These are phyloP conservation scores for Flagelloscypha sp. DNA, from an alignment of 768 basidiomycete species.

Conservation along the genomic window DNA sequence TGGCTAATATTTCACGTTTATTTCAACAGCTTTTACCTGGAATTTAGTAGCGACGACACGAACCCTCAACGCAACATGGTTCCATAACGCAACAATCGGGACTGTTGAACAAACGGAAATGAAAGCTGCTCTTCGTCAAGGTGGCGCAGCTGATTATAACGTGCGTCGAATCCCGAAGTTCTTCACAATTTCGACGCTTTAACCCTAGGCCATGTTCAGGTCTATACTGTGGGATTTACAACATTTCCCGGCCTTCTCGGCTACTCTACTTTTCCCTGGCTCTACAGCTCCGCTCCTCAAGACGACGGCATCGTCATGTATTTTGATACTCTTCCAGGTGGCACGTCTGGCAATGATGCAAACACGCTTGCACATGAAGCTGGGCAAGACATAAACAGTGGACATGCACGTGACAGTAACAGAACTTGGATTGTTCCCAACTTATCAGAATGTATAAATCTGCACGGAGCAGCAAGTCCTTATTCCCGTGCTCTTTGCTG, in stretches of 20 bases:
- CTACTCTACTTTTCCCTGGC: conserved; percentile 27
- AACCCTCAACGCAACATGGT: conserved; percentile 40
- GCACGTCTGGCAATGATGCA: conserved; percentile 19
- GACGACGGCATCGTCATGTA: conserved; percentile 31
- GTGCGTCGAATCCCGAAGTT: conserved; percentile 33
- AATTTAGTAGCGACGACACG: conserved; percentile 31
- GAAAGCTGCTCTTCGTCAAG: conserved; percentile 29
- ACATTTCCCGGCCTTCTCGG: conserved; percentile 28
- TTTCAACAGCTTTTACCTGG: conserved; percentile 28
- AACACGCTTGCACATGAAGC: conserved; percentile 48
- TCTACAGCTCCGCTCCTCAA: conserved; percentile 16
- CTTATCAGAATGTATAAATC: too few relatives aligned
- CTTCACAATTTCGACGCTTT: conserved; percentile 6
- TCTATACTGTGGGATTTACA: conserved; percentile 34
- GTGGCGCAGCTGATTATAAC: conserved; percentile 28
- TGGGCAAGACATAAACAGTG: too few relatives aligned
- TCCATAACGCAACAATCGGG: conserved; percentile 25
- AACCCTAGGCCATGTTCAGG: neutral
- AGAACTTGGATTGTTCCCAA: too few relatives aligned
- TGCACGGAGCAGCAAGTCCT: too few relatives aligned
- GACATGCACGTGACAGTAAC: too few relatives aligned
- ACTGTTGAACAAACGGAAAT: conserved; percentile 24
- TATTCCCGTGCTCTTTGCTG: too few relatives aligned
- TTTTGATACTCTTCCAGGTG: conserved; percentile 26
- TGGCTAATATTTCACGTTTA: conserved; percentile 34